A percentile compares a stretch with the other conserved stretches of the same genome.
phyloP scores from a whole-genome alignment of 2,329 filamentous ascomycete species.

The Calonectria pseudoturangicola region DNA sequence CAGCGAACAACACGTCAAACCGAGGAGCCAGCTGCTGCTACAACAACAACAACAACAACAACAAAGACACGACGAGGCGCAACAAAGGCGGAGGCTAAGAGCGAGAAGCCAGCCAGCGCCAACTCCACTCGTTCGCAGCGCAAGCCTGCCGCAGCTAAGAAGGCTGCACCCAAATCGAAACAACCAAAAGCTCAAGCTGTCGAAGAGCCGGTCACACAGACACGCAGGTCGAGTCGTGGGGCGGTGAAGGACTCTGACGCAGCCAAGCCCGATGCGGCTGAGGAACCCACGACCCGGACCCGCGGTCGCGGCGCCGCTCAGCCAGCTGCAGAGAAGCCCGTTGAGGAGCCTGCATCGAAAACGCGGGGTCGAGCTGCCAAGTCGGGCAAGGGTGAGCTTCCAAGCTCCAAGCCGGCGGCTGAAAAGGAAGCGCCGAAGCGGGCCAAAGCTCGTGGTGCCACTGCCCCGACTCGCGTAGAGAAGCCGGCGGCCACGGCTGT shows the following conservation, averaged over 20 bases:
- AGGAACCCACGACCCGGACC: background rate
- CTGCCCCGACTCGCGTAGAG: slow-evolving; percentile 45
- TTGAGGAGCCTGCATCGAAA: slow-evolving; percentile 41
- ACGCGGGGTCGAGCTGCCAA: slow-evolving; percentile 47
- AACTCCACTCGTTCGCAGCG: slow-evolving; percentile 20
- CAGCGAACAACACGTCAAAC: slow-evolving; percentile 43
- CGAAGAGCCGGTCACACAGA: background rate
- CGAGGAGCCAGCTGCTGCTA: slow-evolving; percentile 35
- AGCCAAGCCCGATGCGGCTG: background rate
- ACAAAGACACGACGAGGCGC: slow-evolving; percentile 31
- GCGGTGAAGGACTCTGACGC: slow-evolving; percentile 12
- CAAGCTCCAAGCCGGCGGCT: slow-evolving; percentile 40
- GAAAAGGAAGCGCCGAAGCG: slow-evolving; percentile 38
- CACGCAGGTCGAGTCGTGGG: slow-evolving; percentile 17
- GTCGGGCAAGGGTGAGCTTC: slow-evolving; percentile 52
- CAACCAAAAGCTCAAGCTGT: background rate
- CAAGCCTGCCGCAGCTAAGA: background rate
- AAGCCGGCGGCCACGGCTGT: slow-evolving; percentile 48
- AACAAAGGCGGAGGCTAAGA: slow-evolving; percentile 33
- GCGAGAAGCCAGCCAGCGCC: background rate
- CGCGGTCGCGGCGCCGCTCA: slow-evolving; percentile 36
- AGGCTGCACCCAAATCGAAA: background rate
- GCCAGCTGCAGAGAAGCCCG: slow-evolving; percentile 16
- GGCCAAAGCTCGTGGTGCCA: slow-evolving; percentile 33
- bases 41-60: background rate